Evolutionary conservation across 2,329 filamentous ascomycete species (phyloP).

Genomic region (Allantophomopsis cytisporea): DNA sequence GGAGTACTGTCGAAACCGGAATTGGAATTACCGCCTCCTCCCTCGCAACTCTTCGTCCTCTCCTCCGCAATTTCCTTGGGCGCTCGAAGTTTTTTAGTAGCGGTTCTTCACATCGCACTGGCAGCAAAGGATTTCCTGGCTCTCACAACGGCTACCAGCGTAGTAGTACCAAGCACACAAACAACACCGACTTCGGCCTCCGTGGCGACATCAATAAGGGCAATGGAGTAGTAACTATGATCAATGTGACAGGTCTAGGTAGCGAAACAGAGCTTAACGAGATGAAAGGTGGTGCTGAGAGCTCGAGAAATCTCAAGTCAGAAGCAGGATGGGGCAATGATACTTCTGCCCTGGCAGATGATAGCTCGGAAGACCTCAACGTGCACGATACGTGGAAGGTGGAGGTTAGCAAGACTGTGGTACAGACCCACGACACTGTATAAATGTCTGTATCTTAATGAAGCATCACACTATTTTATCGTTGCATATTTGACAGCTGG

Average conservation of each 20-base stretch:
- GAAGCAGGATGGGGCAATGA: slow-evolving; percentile 5
- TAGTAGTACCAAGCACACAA: background rate
- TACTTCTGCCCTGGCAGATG: slow-evolving; percentile 4
- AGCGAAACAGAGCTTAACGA: background rate
- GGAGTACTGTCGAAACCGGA: slow-evolving; percentile 31
- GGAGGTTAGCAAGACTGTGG: too few species aligned
- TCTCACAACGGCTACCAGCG: slow-evolving; percentile 4
- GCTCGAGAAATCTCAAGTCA: slow-evolving; percentile 1
- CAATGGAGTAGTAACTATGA: slow-evolving; percentile 7
- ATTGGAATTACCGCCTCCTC: slow-evolving; percentile 32
- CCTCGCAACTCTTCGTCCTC: slow-evolving; percentile 30
- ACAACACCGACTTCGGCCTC: slow-evolving; percentile 6
- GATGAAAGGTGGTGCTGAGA: background rate
- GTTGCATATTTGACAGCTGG: too few species aligned
- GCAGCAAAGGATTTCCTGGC: slow-evolving; percentile 1
- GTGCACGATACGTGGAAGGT: too few species aligned
- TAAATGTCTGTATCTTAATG: too few species aligned
- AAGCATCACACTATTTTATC: too few species aligned
- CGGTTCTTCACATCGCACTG: slow-evolving; percentile 3
- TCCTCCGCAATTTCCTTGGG: slow-evolving; percentile 17
- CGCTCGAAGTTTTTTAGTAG: slow-evolving; percentile 4
- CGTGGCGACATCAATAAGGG: slow-evolving; percentile 6
- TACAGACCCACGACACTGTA: too few species aligned
- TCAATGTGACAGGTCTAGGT: slow-evolving; percentile 2
- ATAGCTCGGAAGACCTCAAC: slow-evolving; percentile 4